A percentile compares a stretch with the other conserved stretches of the same genome.
These are phyloP conservation scores for Heliosperma pusillum DNA, from an alignment of 148 eudicot genomes.

Conservation along the genomic window DNA sequence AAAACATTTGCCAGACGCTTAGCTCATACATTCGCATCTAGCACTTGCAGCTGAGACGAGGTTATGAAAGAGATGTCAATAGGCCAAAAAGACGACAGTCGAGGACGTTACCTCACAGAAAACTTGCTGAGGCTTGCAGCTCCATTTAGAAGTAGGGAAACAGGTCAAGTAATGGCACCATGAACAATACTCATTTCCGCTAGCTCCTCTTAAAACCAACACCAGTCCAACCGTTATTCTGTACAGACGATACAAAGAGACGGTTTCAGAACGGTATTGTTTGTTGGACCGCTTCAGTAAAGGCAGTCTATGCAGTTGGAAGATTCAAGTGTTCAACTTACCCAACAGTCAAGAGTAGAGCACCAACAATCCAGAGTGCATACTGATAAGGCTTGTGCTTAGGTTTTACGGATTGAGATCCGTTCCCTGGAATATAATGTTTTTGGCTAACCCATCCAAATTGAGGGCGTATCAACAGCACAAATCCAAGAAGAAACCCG, in stretches of 20 bases:
- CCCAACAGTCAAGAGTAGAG: conserved; percentile 47
- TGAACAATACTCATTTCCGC: conserved; percentile 58
- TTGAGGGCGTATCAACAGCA: conserved; percentile 38
- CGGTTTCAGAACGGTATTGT: background rate
- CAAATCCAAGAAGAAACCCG: no score
- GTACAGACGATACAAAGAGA: conserved; percentile 5
- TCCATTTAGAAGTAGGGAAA: conserved; percentile 62
- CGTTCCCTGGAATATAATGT: conserved; percentile 33
- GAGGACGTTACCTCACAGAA: conserved; percentile 56
- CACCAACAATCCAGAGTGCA: conserved; percentile 39
- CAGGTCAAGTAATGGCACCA: conserved; percentile 86
- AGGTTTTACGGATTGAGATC: conserved; percentile 29
- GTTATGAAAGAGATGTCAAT: no score
- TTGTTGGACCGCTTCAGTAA: no score
- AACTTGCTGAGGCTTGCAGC: conserved; percentile 39
- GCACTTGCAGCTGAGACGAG: no score
- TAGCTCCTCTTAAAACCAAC: conserved; percentile 50
- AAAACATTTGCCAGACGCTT: no score
- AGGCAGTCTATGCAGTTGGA: background rate
- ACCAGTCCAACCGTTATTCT: conserved; percentile 48
- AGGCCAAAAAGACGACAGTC: no score
- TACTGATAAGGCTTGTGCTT: conserved; percentile 71
- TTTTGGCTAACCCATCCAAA: conserved; percentile 63
- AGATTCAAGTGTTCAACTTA: conserved; percentile 25
- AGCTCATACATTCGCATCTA: no score